phyloP scores from a whole-genome alignment of 129 eudicot genomes.

The Cynara cardunculus region DNA sequence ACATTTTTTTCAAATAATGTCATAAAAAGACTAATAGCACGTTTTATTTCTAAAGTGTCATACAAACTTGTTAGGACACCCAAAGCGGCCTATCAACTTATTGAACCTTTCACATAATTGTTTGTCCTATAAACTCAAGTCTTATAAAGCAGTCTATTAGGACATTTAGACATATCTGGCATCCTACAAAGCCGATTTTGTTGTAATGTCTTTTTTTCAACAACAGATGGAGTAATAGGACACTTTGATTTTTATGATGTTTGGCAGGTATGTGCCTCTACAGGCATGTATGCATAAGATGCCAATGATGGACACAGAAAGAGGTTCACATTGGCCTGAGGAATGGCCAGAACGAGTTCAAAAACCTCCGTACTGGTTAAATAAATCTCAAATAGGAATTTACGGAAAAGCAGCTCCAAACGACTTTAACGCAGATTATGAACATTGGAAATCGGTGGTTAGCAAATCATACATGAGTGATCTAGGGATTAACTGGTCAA shows the following conservation, averaged over 20 bases:
- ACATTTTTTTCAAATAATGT: neutral
- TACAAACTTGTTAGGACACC: neutral
- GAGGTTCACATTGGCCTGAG: constrained; percentile 79
- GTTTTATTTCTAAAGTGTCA: neutral
- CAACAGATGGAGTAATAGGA: neutral
- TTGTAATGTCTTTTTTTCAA: neutral
- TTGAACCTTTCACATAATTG: neutral
- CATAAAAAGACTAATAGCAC: neutral
- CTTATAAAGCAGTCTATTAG: neutral
- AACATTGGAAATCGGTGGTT: constrained; percentile 65
- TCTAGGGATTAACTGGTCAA: constrained; percentile 70
- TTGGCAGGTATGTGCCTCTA: constrained; percentile 62
- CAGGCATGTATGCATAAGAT: constrained; percentile 67
- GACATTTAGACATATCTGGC: neutral
- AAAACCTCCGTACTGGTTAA: constrained; percentile 64
- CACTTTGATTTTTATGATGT: neutral
- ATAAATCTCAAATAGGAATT: constrained; percentile 51
- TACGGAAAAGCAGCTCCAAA: constrained; percentile 64
- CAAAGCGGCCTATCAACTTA: neutral
- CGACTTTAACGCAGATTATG: constrained; percentile 54
- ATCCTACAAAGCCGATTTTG: neutral
- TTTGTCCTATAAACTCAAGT: neutral
- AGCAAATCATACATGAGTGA: constrained; percentile 42
- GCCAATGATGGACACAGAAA: constrained; percentile 44
- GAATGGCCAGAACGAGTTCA: constrained; percentile 66